Conservation (phyloP, 352 stramenopile species). For the Phytophthora cryptogea region DNA sequence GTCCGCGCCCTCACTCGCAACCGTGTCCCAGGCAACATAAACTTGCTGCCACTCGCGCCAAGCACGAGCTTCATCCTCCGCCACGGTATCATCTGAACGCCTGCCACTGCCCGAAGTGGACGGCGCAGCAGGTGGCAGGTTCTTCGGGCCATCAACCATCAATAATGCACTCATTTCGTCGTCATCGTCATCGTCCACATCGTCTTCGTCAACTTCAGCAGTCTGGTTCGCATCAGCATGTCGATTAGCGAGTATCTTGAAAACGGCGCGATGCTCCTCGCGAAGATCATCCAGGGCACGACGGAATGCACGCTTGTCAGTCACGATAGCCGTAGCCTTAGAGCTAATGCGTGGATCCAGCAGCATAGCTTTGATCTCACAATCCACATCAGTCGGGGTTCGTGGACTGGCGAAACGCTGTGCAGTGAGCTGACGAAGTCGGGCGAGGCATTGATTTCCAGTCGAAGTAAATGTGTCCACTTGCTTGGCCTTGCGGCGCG, state of each 20-base stretch:
- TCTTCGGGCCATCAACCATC: slow-evolving; percentile 44
- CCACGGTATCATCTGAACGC: slow-evolving; percentile 21
- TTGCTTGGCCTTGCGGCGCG: slow-evolving; percentile 26
- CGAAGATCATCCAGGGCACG: slow-evolving; percentile 34
- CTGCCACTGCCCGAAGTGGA: slow-evolving; percentile 14
- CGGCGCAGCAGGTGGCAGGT: slow-evolving; percentile 26
- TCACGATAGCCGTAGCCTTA: slow-evolving; percentile 35
- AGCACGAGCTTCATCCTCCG: slow-evolving; percentile 31
- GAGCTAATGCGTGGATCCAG: slow-evolving; percentile 45
- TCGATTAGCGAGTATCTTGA: slow-evolving; percentile 32
- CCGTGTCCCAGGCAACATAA: slow-evolving; percentile 36
- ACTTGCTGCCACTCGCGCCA: slow-evolving; percentile 45
- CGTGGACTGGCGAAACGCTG: slow-evolving; percentile 23
- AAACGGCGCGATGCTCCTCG: slow-evolving; percentile 37
- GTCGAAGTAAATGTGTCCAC: slow-evolving; percentile 27
- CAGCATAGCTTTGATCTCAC: slow-evolving; percentile 49
- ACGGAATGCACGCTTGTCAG: slow-evolving; percentile 21
- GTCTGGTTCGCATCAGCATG: not conserved
- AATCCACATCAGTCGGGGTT: slow-evolving; percentile 6
- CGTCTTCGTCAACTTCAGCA: slow-evolving; percentile 11
- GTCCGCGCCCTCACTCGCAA: slow-evolving; percentile 29
- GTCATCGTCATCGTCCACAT: slow-evolving; percentile 30
- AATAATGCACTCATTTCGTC: slow-evolving; percentile 41
- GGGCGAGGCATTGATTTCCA: slow-evolving; percentile 22
- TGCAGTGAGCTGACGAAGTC: slow-evolving; percentile 22